Evolutionary conservation across 2,329 filamentous ascomycete species (phyloP).

Genomic region (Juglanconis oblonga): DNA sequence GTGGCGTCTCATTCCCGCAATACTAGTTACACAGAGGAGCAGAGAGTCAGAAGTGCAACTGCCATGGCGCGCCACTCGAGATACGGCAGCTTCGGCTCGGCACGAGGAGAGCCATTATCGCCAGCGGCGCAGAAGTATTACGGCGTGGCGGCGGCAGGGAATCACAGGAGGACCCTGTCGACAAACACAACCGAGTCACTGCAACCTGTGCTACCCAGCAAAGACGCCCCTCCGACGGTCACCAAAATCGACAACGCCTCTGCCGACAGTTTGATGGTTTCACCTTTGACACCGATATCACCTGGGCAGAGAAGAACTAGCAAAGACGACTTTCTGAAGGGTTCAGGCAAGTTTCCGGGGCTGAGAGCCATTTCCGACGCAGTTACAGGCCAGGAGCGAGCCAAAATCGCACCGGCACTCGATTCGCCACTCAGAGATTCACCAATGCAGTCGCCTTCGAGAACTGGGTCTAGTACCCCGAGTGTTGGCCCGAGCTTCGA

Average conservation of each 20-base stretch:
- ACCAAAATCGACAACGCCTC: conserved; percentile 55
- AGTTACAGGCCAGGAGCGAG: conserved; percentile 52
- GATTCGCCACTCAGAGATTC: conserved; percentile 52
- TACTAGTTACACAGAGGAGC: conserved; percentile 74
- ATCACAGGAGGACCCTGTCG: conserved; percentile 61
- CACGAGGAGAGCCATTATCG: conserved; percentile 59
- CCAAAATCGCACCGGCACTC: conserved; percentile 47
- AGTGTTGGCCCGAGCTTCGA: conserved; percentile 70
- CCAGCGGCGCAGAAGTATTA: conserved; percentile 71
- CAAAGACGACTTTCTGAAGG: conserved; percentile 27
- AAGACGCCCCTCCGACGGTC: conserved; percentile 55
- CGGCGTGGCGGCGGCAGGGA: conserved; percentile 43
- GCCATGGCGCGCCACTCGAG: conserved; percentile 71
- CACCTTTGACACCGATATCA: conserved; percentile 37
- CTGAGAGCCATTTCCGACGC: conserved; percentile 82
- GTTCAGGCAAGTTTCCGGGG: conserved; percentile 48
- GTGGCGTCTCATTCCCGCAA: conserved; percentile 60
- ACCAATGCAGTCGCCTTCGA: conserved; percentile 61
- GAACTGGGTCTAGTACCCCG: conserved; percentile 73
- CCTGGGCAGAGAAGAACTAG: conserved; percentile 40
- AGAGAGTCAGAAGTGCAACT: conserved; percentile 63
- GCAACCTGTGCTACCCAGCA: conserved; percentile 49
- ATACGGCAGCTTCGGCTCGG: conserved; percentile 75
- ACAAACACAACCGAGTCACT: conserved; percentile 54
- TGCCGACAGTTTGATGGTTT: conserved; percentile 32